Base-by-base conservation (phyloP, 148 eudicot genomes). In the Tetragonia tetragonoides region DNA sequence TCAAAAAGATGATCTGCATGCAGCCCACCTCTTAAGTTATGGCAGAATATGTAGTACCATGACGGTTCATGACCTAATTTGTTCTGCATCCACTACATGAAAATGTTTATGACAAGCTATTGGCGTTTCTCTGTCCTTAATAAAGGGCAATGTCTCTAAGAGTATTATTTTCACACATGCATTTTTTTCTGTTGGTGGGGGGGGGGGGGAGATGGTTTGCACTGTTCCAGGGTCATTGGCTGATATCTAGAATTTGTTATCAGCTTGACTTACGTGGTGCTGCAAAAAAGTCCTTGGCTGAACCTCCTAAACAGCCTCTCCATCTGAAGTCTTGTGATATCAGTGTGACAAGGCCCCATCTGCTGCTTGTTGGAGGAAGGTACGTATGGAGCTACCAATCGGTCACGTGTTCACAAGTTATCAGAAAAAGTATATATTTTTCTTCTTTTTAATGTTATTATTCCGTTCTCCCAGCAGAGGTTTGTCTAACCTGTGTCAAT, bases 331-430 rank as follows among this genome's bases (percentile, higher is more conserved):
- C 99, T 68, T 93, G 94, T 85, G 99, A 93, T 83, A 90, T 93
- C 83, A 93, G 88, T 77, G 66, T 85, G 10, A 88, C 94, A 20
- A 90, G 94, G 90, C 97, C 99, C 78, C 97, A 95, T 90, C 82
- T 93, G 51, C 97, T 95, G 82, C 90, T 95, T 76, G 97, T 95
- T 77, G 99, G 99, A 63, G 99, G 99, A 85, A 95, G 99, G 99
- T 93, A 87, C 34, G 56, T 78, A 16, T 60, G 70, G 49, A 39
- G 75, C 44, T 67, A 54, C 24, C 47, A 53, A 78, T 63, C 21
- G 34, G 69, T 34, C 21, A 60, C 38, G 9, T 78, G 10, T 28
- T n/a, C 28, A 15, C 77, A 59, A 37, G 24, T 77, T 46, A 59
- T 70, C 51, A 17, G 39, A 77, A 8, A 51, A 46, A 46, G n/a